Conservation (phyloP, 2,329 filamentous ascomycete species). For the Paraphaeosphaeria sporulosa region DNA sequence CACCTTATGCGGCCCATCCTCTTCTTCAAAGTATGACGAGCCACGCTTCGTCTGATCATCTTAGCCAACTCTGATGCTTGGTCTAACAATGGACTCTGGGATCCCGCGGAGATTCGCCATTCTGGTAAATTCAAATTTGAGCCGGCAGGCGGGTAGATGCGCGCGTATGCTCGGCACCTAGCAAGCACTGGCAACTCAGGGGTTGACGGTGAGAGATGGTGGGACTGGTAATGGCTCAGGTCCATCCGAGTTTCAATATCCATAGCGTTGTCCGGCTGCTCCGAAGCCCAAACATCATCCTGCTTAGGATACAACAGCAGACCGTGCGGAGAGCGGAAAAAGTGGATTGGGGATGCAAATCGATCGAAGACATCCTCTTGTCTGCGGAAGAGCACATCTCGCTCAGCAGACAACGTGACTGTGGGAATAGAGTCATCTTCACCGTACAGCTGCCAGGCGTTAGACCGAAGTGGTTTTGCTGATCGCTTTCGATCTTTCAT, state of each 20-base stretch:
- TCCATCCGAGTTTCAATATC: slow-evolving; percentile 43
- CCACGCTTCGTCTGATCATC: slow-evolving; percentile 50
- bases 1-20: slow-evolving; percentile 33
- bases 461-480: slow-evolving; percentile 26
- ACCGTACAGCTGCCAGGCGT: slow-evolving; percentile 39
- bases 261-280: slow-evolving; percentile 32
- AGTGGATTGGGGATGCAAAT: slow-evolving; percentile 59
- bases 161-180: slow-evolving; percentile 45
- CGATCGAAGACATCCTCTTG: slow-evolving; percentile 57
- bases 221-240: slow-evolving; percentile 38
- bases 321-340: slow-evolving; percentile 56
- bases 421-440: slow-evolving; percentile 38
- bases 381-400: slow-evolving; percentile 51
- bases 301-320: slow-evolving; percentile 34
- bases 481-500: slow-evolving; percentile 27
- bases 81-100: slow-evolving; percentile 47
- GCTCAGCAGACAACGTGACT: slow-evolving; percentile 39
- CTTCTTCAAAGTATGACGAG: slow-evolving; percentile 39
- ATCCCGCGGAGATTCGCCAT: slow-evolving; percentile 51
- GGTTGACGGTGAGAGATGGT: slow-evolving; percentile 15
- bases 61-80: slow-evolving; percentile 53
- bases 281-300: slow-evolving; percentile 37
- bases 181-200: slow-evolving; percentile 32
- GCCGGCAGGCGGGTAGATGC: slow-evolving; percentile 53
- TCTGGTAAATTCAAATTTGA: slow-evolving; percentile 50